These are phyloP conservation scores for Aspergillus chevalieri DNA, from an alignment of 2,329 filamentous ascomycete genomes.

Conservation along the genomic window DNA sequence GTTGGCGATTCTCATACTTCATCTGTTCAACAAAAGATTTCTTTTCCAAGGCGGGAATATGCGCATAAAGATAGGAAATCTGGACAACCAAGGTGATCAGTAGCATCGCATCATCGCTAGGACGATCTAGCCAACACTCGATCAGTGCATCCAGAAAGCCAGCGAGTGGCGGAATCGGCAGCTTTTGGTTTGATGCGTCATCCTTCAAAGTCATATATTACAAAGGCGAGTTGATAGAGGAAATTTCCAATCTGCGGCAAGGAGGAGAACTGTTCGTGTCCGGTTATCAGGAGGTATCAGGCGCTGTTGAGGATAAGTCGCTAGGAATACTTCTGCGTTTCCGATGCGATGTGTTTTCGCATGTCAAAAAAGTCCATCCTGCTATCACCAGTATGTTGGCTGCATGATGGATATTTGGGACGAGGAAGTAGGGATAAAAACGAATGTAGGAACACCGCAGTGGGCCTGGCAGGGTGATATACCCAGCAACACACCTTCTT, in stretches of 20 bases:
- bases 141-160: slow-evolving; percentile 14
- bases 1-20: slow-evolving; percentile 14
- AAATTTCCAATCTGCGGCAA: slow-evolving; percentile 13
- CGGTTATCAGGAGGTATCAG: slow-evolving; percentile 6
- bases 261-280: slow-evolving; percentile 11
- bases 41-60: slow-evolving; percentile 12
- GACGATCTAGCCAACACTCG: slow-evolving; percentile 13
- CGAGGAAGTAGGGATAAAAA: background rate
- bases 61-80: slow-evolving; percentile 11
- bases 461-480: no score
- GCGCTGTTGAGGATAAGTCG: slow-evolving; percentile 7
- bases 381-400: slow-evolving; percentile 7
- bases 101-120: slow-evolving; percentile 5
- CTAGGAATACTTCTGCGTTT: slow-evolving; percentile 2
- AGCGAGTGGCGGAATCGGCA: slow-evolving; percentile 8
- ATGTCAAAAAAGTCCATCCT: slow-evolving; percentile 8
- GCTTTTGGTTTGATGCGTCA: background rate
- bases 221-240: slow-evolving; percentile 1
- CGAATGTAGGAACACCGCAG: no score
- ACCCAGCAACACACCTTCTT: no score
- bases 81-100: slow-evolving; percentile 6
- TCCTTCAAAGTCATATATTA: slow-evolving; percentile 1
- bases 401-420: slow-evolving; percentile 5
- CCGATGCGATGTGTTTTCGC: slow-evolving; percentile 1
- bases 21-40: slow-evolving; percentile 11